Evolutionary conservation across 2,329 filamentous ascomycete species (phyloP), one percentile per base, ranked within the genome.

Genomic region (Arthroderma sp.): DNA sequence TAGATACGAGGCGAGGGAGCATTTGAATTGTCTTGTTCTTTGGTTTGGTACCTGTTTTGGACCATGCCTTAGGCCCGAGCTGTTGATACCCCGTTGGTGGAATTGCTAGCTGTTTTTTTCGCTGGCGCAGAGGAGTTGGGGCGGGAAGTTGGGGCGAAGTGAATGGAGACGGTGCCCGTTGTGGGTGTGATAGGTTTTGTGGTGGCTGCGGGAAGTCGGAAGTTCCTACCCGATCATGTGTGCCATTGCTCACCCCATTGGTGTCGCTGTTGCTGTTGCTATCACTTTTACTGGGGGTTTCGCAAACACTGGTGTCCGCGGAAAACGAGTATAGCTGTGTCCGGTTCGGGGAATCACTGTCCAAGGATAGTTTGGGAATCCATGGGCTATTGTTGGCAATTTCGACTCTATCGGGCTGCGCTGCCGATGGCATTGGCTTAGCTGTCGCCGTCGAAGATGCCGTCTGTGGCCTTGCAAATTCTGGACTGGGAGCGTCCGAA

Each of bases 71-170:
- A 15, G 50, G 46, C 22, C 55, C 56, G 40, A 56, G 57, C 32
- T 56, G 52, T 42, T 60, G 56, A 39, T 59, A 60, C 10, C 53
- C 49, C 3, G 52, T 58, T n/a, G 52, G 47, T 15, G 53, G 57
- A 6, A 57, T 54, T 3, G 55, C 55, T 10, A 52, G 39, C 32
- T 55, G 54, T 34, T 48, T 50, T 38, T 9, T 15, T 6, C 39
- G 10, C 29, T 29, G 44, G 3, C 27, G 11, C 7, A 15, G 39
- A 31, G n/a, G 29, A 5, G 6, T 38, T 40, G 15, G 11, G 30
- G 6, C 31, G 27, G 27, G 37, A 36, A 22, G 28, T 32, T 15
- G 36, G 22, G 22, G 38, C 15, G 30, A 27, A 37, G 28, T 28
- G 10, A 5, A 15, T 11, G 7, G 27, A 11, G 15, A n/a, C 11